Evolutionary conservation across 371 early-diverging fungal species (phyloP).

Genomic region (Mortierella sp.): DNA sequence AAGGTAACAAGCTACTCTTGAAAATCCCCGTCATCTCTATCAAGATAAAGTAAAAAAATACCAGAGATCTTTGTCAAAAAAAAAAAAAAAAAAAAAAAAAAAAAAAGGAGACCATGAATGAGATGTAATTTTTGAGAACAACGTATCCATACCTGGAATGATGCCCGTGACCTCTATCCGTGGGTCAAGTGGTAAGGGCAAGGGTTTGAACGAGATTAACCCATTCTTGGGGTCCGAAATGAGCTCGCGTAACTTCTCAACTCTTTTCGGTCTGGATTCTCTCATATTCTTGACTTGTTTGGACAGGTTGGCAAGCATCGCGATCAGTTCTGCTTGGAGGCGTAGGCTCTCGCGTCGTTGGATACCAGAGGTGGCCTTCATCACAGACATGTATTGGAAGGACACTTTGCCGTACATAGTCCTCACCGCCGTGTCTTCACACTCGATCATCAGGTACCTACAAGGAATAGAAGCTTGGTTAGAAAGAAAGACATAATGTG

Average conservation of each 20-base stretch:
- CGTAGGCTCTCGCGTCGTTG: constrained; percentile 77
- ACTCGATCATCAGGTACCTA: constrained; percentile 95
- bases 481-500: not conserved
- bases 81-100: not conserved
- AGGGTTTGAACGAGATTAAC: constrained; percentile 76
- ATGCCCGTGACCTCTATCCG: constrained; percentile 85
- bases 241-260: constrained; percentile 79
- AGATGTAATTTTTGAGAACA: not conserved
- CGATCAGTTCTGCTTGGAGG: constrained; percentile 88
- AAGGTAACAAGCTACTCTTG: constrained; percentile 89
- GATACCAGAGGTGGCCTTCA: constrained; percentile 71
- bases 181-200: constrained; percentile 92
- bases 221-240: constrained; percentile 86
- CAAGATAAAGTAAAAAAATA: not conserved
- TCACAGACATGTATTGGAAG: constrained; percentile 78
- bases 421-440: constrained; percentile 68
- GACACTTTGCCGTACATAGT: constrained; percentile 90
- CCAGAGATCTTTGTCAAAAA: not conserved
- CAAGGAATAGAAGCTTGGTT: not conserved
- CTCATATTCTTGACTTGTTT: constrained; percentile 77
- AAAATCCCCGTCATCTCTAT: constrained; percentile 87
- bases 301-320: constrained; percentile 74
- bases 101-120: not conserved
- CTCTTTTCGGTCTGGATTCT: constrained; percentile 86
- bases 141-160: constrained; percentile 68